A percentile compares a stretch with the other conserved stretches of the same genome.
These are phyloP conservation scores for Candida andamanensis DNA, from an alignment of 805 yeast species.

Conservation along the genomic window DNA sequence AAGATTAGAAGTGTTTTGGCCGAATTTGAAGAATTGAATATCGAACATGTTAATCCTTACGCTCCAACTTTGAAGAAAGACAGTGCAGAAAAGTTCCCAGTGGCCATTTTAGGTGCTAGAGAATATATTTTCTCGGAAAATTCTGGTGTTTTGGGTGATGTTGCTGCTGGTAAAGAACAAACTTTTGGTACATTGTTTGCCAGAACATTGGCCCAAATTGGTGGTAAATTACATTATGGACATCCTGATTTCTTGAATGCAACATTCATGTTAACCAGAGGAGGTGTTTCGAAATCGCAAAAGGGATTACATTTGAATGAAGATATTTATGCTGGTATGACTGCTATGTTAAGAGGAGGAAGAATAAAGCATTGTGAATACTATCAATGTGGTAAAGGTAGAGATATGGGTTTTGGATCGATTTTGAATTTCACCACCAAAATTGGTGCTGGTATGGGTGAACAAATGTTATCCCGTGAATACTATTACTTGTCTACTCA, in stretches of 20 bases:
- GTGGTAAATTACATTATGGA: slow-evolving; percentile 81
- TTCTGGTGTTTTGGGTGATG: slow-evolving; percentile 76
- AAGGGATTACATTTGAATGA: slow-evolving; percentile 79
- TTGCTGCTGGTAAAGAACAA: slow-evolving; percentile 86
- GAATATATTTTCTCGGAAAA: slow-evolving; percentile 82
- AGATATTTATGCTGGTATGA: slow-evolving; percentile 85
- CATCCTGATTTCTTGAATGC: slow-evolving; percentile 80
- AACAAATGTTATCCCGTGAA: slow-evolving; percentile 78
- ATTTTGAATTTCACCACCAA: slow-evolving; percentile 78
- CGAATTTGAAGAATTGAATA: slow-evolving; percentile 62
- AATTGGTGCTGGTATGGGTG: slow-evolving; percentile 90
- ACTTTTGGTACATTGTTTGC: slow-evolving; percentile 84
- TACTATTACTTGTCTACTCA: slow-evolving; percentile 75
- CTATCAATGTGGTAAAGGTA: slow-evolving; percentile 81
- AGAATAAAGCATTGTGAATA: slow-evolving; percentile 79
- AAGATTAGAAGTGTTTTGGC: slow-evolving; percentile 70
- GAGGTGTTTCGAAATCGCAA: slow-evolving; percentile 84
- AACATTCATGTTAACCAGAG: slow-evolving; percentile 76
- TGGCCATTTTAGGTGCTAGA: slow-evolving; percentile 79
- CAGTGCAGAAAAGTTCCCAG: slow-evolving; percentile 46
- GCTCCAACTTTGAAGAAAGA: slow-evolving; percentile 65
- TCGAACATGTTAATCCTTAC: slow-evolving; percentile 74
- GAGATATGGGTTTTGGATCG: slow-evolving; percentile 81
- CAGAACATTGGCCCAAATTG: slow-evolving; percentile 74
- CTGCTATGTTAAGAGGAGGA: slow-evolving; percentile 75